Evolutionary conservation across 129 eudicot genomes (phyloP).

Genomic region (Daucus carota): DNA sequence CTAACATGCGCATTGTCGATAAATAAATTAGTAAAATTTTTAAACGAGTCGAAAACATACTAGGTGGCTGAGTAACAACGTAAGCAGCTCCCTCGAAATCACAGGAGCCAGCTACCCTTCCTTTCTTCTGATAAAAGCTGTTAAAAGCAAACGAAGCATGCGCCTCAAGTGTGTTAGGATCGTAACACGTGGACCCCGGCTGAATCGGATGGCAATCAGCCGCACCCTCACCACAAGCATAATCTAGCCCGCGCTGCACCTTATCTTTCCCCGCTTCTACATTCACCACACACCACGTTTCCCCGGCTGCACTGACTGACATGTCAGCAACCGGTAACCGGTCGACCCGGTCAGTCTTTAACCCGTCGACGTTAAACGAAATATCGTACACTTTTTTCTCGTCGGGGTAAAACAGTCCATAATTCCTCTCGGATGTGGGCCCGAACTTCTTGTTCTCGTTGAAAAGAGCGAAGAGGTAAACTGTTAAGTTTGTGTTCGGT

Average conservation of each 20-base stretch:
- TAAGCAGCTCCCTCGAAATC: constrained; percentile 5
- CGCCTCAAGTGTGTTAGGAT: constrained; percentile 6
- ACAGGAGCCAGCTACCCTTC: not conserved
- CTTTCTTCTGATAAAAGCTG: constrained; percentile 9
- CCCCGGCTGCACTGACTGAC: not conserved
- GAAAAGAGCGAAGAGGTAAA: constrained; percentile 9
- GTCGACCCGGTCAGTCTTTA: not conserved
- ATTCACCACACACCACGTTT: not conserved
- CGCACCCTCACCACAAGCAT: constrained; percentile 10
- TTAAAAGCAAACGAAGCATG: constrained; percentile 10
- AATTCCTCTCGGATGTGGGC: constrained; percentile 8
- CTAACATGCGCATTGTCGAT: not conserved
- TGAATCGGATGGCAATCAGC: constrained; percentile 12
- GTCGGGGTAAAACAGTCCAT: constrained; percentile 10
- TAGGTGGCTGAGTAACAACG: constrained; percentile 8
- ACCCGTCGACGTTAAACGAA: not conserved
- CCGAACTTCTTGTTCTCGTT: constrained; percentile 9
- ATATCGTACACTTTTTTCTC: constrained; percentile 6
- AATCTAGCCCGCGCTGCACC: constrained; percentile 8
- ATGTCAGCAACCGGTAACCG: not conserved
- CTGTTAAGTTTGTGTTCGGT: constrained; percentile 5
- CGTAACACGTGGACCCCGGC: constrained; percentile 9
- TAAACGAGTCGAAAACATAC: not conserved
- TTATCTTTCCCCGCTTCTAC: constrained; percentile 7
- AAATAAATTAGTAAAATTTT: too few species aligned